A percentile compares a stretch with the other conserved stretches of the same genome.
phyloP scores from a whole-genome alignment of 148 eudicot species.

The Persicaria tinctoria region DNA sequence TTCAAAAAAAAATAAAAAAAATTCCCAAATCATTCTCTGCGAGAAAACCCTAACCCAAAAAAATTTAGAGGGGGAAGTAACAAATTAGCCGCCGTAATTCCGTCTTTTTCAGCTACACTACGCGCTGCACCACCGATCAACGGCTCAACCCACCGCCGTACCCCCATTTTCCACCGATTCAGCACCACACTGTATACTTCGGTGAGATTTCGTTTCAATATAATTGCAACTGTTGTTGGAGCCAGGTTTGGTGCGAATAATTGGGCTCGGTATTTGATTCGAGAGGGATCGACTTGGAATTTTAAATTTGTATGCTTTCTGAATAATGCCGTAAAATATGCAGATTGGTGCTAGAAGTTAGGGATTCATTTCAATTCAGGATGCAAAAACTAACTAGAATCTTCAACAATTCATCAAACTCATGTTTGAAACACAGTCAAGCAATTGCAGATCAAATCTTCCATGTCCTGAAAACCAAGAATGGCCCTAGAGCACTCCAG shows the following conservation, averaged over 20 bases:
- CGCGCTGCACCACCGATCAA: not conserved
- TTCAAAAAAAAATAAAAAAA: no score
- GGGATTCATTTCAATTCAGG: constrained; percentile 25
- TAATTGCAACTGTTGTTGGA: no score
- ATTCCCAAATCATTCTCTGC: no score
- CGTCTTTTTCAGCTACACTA: not conserved
- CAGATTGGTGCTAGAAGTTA: not conserved
- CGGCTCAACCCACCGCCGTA: not conserved
- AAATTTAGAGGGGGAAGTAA: no score
- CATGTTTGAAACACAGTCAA: constrained; percentile 27
- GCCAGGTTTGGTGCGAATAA: no score
- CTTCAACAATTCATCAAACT: constrained; percentile 24
- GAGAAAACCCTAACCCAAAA: no score
- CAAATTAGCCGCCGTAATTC: no score
- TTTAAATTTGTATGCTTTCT: no score
- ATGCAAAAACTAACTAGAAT: constrained; percentile 28
- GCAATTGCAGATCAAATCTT: constrained; percentile 41
- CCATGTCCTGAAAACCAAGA: constrained; percentile 8
- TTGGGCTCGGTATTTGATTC: no score
- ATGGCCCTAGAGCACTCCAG: constrained; percentile 23
- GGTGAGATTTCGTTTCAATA: not conserved
- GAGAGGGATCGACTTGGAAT: no score
- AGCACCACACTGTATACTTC: no score
- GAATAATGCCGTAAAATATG: not conserved
- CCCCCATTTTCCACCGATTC: not conserved